Evolutionary conservation across 106 monocot genomes (phyloP).

Genomic region (Xerophyta viscosa): DNA sequence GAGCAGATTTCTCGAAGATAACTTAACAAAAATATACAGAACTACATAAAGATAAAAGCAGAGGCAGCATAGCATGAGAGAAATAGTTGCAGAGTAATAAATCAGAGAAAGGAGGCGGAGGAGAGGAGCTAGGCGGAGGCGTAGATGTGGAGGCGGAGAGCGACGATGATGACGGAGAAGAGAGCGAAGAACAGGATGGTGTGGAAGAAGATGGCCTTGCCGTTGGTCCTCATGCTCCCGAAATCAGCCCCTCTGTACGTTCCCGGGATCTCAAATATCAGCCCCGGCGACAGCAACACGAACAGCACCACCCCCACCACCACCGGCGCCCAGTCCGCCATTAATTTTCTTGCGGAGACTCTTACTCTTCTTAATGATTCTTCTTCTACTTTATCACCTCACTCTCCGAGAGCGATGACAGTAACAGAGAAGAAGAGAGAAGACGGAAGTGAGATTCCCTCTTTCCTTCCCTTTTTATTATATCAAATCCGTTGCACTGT

Average conservation of each 20-base stretch:
- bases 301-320: conserved; percentile 11
- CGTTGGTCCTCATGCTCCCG: conserved; percentile 11
- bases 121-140: no score
- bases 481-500: no score
- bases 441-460: no score
- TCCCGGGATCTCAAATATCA: conserved; percentile 7
- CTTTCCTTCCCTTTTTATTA: no score
- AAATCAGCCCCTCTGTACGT: background rate
- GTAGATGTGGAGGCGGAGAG: conserved; percentile 14
- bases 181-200: conserved; percentile 11
- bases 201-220: conserved; percentile 5
- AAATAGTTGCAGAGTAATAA: background rate
- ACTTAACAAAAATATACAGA: no score
- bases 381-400: no score
- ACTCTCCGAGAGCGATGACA: no score
- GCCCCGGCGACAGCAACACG: conserved; percentile 9
- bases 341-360: background rate
- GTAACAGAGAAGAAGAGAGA: no score
- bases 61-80: background rate
- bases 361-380: background rate
- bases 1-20: no score
- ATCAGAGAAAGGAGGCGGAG: no score
- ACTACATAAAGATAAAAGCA: no score
- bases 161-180: conserved; percentile 7
- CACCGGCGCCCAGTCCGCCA: conserved; percentile 18